Percentiles rank a stretch among this genome's conserved stretches.
Conservation (phyloP, 805 yeast genomes). For the Metschnikowia kunwiensis region DNA sequence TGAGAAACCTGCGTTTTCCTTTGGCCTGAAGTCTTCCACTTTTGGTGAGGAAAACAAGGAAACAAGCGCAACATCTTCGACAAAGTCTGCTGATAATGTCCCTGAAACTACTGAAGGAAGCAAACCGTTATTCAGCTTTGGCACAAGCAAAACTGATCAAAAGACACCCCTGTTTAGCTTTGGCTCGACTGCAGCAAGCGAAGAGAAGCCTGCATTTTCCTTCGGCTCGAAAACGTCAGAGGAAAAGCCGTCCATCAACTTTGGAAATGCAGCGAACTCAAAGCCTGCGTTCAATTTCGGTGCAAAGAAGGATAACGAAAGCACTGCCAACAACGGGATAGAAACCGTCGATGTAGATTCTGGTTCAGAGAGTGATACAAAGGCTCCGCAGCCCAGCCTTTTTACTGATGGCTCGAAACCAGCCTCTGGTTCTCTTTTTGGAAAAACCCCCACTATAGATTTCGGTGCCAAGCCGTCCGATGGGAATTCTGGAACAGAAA, state of each 20-base stretch:
- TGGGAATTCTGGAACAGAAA: neutral
- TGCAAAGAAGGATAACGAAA: neutral
- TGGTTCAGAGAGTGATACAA: neutral
- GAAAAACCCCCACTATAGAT: neutral
- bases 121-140: neutral
- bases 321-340: neutral
- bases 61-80: too few relatives aligned
- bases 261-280: neutral
- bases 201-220: conserved; percentile 5
- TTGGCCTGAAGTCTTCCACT: too few relatives aligned
- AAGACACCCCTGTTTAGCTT: too few relatives aligned
- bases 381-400: neutral
- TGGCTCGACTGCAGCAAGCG: too few relatives aligned
- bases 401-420: neutral
- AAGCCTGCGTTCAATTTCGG: conserved; percentile 3
- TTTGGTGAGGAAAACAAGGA: too few relatives aligned
- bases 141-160: neutral
- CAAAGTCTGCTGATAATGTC: too few relatives aligned
- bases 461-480: neutral
- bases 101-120: too few relatives aligned
- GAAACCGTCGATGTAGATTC: conserved; percentile 1
- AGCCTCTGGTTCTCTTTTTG: neutral
- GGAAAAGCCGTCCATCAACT: neutral
- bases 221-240: conserved; percentile 3
- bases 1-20: conserved; percentile 2